These are phyloP conservation scores for Quercus variabilis DNA, from an alignment of 306 rosid species.

Conservation along the genomic window DNA sequence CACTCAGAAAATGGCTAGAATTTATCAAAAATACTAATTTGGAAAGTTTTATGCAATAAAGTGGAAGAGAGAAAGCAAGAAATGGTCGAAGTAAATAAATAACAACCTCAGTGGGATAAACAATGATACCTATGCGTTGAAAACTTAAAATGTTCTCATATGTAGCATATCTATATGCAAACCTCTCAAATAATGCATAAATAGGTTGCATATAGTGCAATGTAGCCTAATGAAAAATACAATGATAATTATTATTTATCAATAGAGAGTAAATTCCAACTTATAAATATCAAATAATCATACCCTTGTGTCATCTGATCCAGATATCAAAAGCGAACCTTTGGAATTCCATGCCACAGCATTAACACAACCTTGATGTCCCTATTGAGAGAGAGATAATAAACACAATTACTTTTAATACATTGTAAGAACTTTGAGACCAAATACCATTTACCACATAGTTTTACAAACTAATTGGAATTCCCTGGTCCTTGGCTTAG, in stretches of 20 bases:
- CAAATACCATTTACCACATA: neutral
- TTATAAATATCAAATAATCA: constrained; percentile 2
- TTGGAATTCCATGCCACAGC: constrained; percentile 88
- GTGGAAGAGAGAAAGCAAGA: neutral
- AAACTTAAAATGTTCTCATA: neutral
- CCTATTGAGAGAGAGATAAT: constrained; percentile 31
- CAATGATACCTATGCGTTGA: neutral
- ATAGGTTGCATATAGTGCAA: neutral
- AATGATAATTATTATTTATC: neutral
- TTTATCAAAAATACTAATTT: neutral
- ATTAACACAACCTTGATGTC: constrained; percentile 93
- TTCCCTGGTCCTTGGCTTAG: neutral
- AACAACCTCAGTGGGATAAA: neutral
- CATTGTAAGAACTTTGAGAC: neutral
- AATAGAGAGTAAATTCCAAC: neutral
- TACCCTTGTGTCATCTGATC: constrained; percentile 96
- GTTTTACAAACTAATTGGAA: neutral
- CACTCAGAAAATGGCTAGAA: neutral
- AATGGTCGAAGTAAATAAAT: neutral
- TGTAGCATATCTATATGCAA: neutral
- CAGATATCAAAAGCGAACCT: constrained; percentile 87
- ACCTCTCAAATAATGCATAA: neutral
- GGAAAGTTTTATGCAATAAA: neutral
- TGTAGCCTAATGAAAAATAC: neutral
- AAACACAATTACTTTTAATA: neutral